Evolutionary conservation across 2,329 filamentous ascomycete species (phyloP).

Genomic region (Curvularia spicifera): DNA sequence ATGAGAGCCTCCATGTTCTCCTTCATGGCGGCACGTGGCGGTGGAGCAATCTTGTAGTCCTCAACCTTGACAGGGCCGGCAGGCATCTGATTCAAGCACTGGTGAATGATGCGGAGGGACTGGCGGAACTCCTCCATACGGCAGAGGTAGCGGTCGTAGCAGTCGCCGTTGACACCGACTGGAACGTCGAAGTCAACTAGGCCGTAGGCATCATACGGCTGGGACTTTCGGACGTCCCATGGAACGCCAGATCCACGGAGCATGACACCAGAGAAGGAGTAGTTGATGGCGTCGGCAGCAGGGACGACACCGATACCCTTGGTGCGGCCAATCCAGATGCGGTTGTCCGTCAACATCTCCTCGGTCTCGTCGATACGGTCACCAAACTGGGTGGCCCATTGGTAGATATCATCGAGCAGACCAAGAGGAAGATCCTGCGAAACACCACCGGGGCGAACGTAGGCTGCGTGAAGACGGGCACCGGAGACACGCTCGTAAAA

Average conservation of each 20-base stretch:
- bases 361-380: slow-evolving; percentile 99
- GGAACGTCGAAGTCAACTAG: slow-evolving; percentile 98
- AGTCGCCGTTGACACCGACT: slow-evolving; percentile 95
- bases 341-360: slow-evolving; percentile 98
- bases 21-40: slow-evolving; percentile 98
- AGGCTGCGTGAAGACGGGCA: slow-evolving; percentile 94
- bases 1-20: slow-evolving; percentile 99
- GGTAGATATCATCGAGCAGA: slow-evolving; percentile 97
- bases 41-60: slow-evolving; percentile 97
- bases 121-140: slow-evolving; percentile 99
- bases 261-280: slow-evolving; percentile 97
- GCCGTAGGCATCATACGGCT: slow-evolving; percentile 97
- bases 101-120: slow-evolving; percentile 96
- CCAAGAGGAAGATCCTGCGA: slow-evolving; percentile 93
- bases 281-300: slow-evolving; percentile 93
- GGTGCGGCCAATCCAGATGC: slow-evolving; percentile 96
- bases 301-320: slow-evolving; percentile 90
- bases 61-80: slow-evolving; percentile 91
- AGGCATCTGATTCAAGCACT: slow-evolving; percentile 99
- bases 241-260: slow-evolving; percentile 94
- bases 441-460: slow-evolving; percentile 94
- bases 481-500: slow-evolving; percentile 99
- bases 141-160: slow-evolving; percentile 98
- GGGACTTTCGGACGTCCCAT: slow-evolving; percentile 95
- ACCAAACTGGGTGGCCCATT: slow-evolving; percentile 98